Base-by-base conservation (phyloP, 768 basidiomycete genomes). In the Lentinula sp. region DNA sequence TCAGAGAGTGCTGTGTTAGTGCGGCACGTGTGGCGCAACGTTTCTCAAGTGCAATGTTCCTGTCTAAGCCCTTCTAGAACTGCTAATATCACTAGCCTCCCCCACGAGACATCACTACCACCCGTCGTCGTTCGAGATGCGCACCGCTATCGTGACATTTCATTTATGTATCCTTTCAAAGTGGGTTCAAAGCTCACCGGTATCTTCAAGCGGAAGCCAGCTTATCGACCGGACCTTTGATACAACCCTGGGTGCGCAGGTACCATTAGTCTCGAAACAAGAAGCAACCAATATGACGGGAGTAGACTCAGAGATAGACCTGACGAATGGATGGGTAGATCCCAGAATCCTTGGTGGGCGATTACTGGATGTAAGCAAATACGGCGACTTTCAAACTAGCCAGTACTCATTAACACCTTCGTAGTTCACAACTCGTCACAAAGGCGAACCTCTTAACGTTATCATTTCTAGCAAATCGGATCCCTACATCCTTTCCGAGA, bases 361-460 rank as follows among this genome's bases (percentile, higher is more conserved):
- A 23, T 78, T 92, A 62, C 73, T 94, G 45, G 92, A 95, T 69
- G 92, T 93, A 66, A 69, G 86, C 66, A 18, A 13, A 32, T 43
- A 7, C 15, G 23, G 8, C 35, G 1, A 28, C 6, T 57, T 12
- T 5, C 16, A 36, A 7, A 18, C 6, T 18, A 6, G 7, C 39
- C 18, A 45, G 39, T 61, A 45, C 33, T 50, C 50, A 63, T 48
- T 46, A 28, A 50, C 33, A 48, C 58, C 23, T 55, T 62, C 35
- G 58, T 16, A 92, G 90, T 91, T 79, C 71, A 86, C 88, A 7
- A 85, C 81, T 4, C 78, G 78, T 58, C 74, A 76, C 61, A 78
- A 78, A 37, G 93, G 93, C 46, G 93, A 95, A 73, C 93, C 93
- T 12, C 73, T 95, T 61, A 95, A 95, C 67, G 79, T 91, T 51